Conservation (phyloP, 345 rosid genomes). For the Viola odorata region DNA sequence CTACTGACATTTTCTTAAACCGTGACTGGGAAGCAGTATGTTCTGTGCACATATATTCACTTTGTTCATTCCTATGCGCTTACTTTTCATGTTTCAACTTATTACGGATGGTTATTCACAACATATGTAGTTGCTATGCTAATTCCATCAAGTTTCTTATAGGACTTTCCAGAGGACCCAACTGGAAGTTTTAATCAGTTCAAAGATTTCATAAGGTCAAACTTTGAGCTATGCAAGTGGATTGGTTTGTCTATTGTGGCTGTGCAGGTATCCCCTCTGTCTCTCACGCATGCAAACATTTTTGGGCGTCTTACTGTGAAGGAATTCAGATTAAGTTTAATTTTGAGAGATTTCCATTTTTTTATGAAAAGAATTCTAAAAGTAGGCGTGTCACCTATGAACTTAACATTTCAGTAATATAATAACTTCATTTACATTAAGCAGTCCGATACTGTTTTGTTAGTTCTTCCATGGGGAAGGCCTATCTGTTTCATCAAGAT, state of each 20-base stretch:
- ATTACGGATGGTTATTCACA: not conserved
- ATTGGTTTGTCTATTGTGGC: slow-evolving; percentile 67
- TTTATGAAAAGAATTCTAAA: too few relatives aligned
- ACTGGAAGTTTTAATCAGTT: slow-evolving; percentile 62
- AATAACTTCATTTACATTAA: not conserved
- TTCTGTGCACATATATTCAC: not conserved
- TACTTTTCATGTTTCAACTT: not conserved
- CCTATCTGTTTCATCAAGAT: not conserved
- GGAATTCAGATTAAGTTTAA: not conserved
- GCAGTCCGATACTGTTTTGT: not conserved
- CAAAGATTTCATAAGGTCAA: slow-evolving; percentile 55
- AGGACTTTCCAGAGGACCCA: slow-evolving; percentile 91
- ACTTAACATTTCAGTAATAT: not conserved
- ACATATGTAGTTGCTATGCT: slow-evolving; percentile 1
- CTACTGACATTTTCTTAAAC: slow-evolving; percentile 67
- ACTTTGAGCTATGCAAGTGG: slow-evolving; percentile 78
- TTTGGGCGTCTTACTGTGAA: not conserved
- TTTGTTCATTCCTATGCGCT: not conserved
- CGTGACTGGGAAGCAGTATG: slow-evolving; percentile 77
- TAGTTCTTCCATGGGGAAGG: not conserved
- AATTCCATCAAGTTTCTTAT: slow-evolving; percentile 10
- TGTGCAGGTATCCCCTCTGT: slow-evolving; percentile 48
- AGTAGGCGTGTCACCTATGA: too few relatives aligned
- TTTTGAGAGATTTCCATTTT: not conserved
- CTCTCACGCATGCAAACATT: too few relatives aligned